Percentiles rank a stretch among this genome's conserved stretches.
These are phyloP conservation scores for Anethum foeniculum DNA, from an alignment of 140 eudicot species.

Conservation along the genomic window DNA sequence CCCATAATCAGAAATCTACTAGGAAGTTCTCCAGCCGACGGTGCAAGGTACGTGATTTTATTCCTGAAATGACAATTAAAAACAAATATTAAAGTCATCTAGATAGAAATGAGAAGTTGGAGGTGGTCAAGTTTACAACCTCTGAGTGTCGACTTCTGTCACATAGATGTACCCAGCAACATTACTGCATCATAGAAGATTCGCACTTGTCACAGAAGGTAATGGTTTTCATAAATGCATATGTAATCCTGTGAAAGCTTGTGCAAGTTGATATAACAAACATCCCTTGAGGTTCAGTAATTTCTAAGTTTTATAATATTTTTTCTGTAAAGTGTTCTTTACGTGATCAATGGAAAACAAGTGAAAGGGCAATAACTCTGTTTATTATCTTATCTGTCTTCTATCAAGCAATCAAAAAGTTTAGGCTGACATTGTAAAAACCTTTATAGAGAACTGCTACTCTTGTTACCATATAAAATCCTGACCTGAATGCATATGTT, in stretches of 20 bases:
- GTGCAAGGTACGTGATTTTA: slow-evolving; percentile 84
- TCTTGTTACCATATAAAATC: background rate
- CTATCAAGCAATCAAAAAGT: background rate
- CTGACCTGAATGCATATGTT: background rate
- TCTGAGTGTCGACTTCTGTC: slow-evolving; percentile 65
- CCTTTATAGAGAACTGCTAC: background rate
- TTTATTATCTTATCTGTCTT: background rate
- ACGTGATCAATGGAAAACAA: background rate
- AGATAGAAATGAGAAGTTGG: slow-evolving; percentile 3
- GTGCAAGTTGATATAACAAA: background rate
- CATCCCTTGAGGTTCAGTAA: background rate
- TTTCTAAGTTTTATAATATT: too few species aligned
- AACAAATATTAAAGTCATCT: background rate
- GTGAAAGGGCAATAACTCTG: background rate
- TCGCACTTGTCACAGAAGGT: background rate
- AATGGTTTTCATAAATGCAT: background rate
- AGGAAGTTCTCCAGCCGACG: slow-evolving; percentile 84
- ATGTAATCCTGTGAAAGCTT: background rate
- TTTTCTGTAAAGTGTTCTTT: background rate
- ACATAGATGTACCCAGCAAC: slow-evolving; percentile 90
- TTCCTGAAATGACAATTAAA: slow-evolving; percentile 42
- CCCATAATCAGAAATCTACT: slow-evolving; percentile 74
- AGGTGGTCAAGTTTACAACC: slow-evolving; percentile 32
- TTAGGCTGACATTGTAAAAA: background rate
- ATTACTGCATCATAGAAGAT: slow-evolving; percentile 47